Base-by-base conservation (phyloP, 2,329 filamentous ascomycete genomes). In the Ceratocystis eucalypticola region DNA sequence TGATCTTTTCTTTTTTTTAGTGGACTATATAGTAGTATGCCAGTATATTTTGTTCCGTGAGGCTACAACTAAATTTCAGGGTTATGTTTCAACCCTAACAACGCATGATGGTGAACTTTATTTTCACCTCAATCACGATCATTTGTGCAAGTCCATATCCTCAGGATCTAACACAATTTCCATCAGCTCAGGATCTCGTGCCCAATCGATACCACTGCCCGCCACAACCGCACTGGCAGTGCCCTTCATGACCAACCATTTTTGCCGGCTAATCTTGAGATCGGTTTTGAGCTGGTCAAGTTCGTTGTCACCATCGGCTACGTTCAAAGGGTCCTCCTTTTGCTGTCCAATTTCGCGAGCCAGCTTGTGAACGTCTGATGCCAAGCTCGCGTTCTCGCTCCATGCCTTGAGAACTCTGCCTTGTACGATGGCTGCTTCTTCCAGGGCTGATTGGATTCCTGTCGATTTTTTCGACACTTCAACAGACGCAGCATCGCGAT, bases 171-270 rank as follows among this genome's bases (percentile, higher is more conserved):
- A 78, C 30, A 96, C 89, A 68, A 93, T 79, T 63, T 84, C 82
- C 67, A 83, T 80, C 69, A 96, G 76, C 68, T 79, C 80, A 64
- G 85, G 80, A 74, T 95, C 85, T 50, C 82, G 78, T 12, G 84
- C 85, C 91, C 91, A 96, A 72, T 95, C 86, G 65, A 94, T 79
- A 61, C 91, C 91, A 74, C 90, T 95, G 2, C 88, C 89, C 4
- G 85, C 88, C 61, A 96, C 82, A 66, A 91, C 81, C 20, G 88
- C 89, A 71, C 88, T 88, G n/a, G 88, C 81, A 53, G 91, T 84
- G 28, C 84, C 88, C 76, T 93, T 94, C 74, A 93, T 83, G 22
- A 87, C 84, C 71, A 84, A 84, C 85, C 86, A 90, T 71, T 82
- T 82, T 70, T 85, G 84, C 69, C 83, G 83, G 73, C 84, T 87